phyloP scores from a whole-genome alignment of 495 filamentous ascomycete genomes.

The Podospora pseudopauciseta region DNA sequence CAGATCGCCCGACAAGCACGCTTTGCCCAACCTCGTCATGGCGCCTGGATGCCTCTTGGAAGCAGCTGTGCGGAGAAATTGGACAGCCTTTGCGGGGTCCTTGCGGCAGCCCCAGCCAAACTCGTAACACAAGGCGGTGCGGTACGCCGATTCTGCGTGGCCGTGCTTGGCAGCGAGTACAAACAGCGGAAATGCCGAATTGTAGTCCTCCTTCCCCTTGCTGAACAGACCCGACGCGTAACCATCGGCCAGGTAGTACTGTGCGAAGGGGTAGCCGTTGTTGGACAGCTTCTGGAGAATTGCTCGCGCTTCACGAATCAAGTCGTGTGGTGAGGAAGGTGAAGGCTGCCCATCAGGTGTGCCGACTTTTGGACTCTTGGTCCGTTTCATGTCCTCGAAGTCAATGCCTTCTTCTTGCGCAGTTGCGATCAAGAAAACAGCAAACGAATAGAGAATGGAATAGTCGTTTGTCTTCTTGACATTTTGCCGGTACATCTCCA shows the following conservation, averaged over 20 bases:
- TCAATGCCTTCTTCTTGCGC: slow-evolving; percentile 63
- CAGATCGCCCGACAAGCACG: slow-evolving; percentile 83
- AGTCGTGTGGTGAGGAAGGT: slow-evolving; percentile 53
- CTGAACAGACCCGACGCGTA: slow-evolving; percentile 92
- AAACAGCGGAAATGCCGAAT: slow-evolving; percentile 87
- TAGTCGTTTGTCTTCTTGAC: slow-evolving; percentile 94
- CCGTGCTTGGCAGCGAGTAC: slow-evolving; percentile 93
- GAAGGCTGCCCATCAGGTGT: slow-evolving; percentile 40
- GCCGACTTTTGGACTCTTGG: slow-evolving; percentile 42
- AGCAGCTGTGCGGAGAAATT: slow-evolving; percentile 86
- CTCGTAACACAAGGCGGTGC: slow-evolving; percentile 91
- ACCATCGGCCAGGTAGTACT: slow-evolving; percentile 95
- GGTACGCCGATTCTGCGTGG: slow-evolving; percentile 93
- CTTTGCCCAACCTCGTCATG: slow-evolving; percentile 85
- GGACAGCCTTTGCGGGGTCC: slow-evolving; percentile 83
- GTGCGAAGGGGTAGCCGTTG: slow-evolving; percentile 88
- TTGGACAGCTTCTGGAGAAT: slow-evolving; percentile 84
- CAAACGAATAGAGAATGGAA: slow-evolving; percentile 88
- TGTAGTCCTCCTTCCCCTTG: slow-evolving; percentile 87
- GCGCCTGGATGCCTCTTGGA: slow-evolving; percentile 93
- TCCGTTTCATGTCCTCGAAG: slow-evolving; percentile 38
- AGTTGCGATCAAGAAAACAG: slow-evolving; percentile 83
- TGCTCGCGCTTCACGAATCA: slow-evolving; percentile 80
- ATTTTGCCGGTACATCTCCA: slow-evolving; percentile 96
- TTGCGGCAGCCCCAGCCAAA: slow-evolving; percentile 94